Conservation (phyloP, 768 basidiomycete genomes). For the Tricholoma bakamatsutake region DNA sequence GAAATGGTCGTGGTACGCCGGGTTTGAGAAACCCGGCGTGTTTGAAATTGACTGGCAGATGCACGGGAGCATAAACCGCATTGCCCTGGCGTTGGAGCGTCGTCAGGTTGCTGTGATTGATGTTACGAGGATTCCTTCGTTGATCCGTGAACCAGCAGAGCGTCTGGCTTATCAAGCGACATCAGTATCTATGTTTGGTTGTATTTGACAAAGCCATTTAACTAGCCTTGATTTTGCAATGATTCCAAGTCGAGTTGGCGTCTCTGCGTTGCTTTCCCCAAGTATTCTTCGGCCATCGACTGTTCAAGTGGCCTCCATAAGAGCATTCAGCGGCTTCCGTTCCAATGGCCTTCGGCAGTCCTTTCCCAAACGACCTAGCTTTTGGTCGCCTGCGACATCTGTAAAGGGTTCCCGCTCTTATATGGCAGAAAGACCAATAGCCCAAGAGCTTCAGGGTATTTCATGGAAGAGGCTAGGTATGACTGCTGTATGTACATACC, state of each 20-base stretch:
- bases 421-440: slow-evolving; percentile 37
- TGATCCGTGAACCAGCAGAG: slow-evolving; percentile 7
- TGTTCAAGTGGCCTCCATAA: slow-evolving; percentile 3
- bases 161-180: not conserved
- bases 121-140: slow-evolving; percentile 39
- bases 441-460: slow-evolving; percentile 25
- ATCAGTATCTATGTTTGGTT: not conserved
- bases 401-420: slow-evolving; percentile 37
- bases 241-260: slow-evolving; percentile 5
- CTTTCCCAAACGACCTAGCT: slow-evolving; percentile 20
- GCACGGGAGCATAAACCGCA: slow-evolving; percentile 44
- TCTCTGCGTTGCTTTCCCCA: slow-evolving; percentile 5
- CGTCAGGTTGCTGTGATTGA: slow-evolving; percentile 66
- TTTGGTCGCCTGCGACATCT: slow-evolving; percentile 17
- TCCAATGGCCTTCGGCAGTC: slow-evolving; percentile 22
- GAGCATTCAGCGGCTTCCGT: slow-evolving; percentile 22
- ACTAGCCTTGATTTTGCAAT: too few species aligned
- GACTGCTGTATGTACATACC: slow-evolving; percentile 40
- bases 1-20: slow-evolving; percentile 61
- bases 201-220: not conserved
- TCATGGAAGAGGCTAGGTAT: slow-evolving; percentile 36
- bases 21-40: slow-evolving; percentile 52
- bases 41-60: slow-evolving; percentile 77
- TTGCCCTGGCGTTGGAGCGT: slow-evolving; percentile 67
- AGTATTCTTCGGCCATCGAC: slow-evolving; percentile 1